phyloP scores from a whole-genome alignment of 495 filamentous ascomycete species.

The Podospora bellae-mahoneyi region DNA sequence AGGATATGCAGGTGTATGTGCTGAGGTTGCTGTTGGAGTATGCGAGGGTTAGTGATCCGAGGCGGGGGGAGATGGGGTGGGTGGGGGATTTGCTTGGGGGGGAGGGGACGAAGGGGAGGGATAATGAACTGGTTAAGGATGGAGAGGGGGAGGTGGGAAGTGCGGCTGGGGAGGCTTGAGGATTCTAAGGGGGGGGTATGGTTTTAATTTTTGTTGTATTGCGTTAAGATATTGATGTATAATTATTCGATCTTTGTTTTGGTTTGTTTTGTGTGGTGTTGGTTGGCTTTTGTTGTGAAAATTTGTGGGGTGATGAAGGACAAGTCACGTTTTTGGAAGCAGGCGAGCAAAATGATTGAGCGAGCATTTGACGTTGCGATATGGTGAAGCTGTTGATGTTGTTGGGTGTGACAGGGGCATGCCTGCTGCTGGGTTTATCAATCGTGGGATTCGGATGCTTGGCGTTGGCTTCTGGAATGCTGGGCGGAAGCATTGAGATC shows the following conservation, averaged over 20 bases:
- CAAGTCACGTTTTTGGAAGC: too few species aligned
- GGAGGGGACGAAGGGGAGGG: neutral
- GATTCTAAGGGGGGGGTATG: neutral
- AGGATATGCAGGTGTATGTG: conserved; percentile 72
- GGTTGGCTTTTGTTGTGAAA: neutral
- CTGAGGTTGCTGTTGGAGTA: conserved; percentile 70
- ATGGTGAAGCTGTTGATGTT: neutral
- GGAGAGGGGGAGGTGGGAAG: neutral
- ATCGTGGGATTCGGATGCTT: neutral
- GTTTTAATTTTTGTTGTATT: neutral
- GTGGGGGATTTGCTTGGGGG: conserved; percentile 35
- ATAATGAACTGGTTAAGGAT: neutral
- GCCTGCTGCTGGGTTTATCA: neutral
- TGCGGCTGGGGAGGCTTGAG: conserved; percentile 4
- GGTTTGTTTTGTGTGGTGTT: neutral
- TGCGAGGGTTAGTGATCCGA: conserved; percentile 61
- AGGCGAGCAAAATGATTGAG: neutral
- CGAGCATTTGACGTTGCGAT: neutral
- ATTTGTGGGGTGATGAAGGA: too few species aligned
- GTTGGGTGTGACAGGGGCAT: neutral
- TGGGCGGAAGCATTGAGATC: neutral
- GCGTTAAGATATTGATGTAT: neutral
- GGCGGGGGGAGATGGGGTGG: conserved; percentile 32
- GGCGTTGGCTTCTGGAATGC: neutral
- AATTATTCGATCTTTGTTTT: neutral